A percentile compares a stretch with the other conserved stretches of the same genome.
These are phyloP conservation scores for Aureobasidium leucospermi DNA, from an alignment of 2,329 filamentous ascomycete genomes.

Conservation along the genomic window DNA sequence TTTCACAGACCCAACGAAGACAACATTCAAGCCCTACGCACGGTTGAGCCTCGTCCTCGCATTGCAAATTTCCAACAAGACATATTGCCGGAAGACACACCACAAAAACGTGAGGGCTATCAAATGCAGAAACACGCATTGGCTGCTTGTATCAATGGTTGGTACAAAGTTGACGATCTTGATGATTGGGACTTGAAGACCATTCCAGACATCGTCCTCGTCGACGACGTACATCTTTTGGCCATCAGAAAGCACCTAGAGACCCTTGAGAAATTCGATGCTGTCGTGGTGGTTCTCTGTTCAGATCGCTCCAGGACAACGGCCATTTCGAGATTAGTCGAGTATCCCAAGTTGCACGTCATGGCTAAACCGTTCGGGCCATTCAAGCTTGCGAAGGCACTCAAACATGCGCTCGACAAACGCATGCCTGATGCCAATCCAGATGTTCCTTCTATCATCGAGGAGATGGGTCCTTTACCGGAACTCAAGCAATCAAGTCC, in stretches of 20 bases:
- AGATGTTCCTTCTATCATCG: not conserved
- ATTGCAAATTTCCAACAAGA: constrained; percentile 21
- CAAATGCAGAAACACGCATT: constrained; percentile 19
- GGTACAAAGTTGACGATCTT: constrained; percentile 20
- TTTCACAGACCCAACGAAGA: constrained; percentile 6
- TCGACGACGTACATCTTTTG: constrained; percentile 22
- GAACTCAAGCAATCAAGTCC: not conserved
- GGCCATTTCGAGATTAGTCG: not conserved
- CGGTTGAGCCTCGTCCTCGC: constrained; percentile 15
- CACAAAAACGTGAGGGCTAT: constrained; percentile 19
- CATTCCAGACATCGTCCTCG: constrained; percentile 19
- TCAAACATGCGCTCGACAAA: constrained; percentile 7
- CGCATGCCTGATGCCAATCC: not conserved
- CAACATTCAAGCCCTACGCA: constrained; percentile 1
- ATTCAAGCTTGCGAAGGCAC: constrained; percentile 26
- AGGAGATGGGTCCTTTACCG: not conserved
- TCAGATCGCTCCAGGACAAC: constrained; percentile 22
- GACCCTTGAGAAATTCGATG: constrained; percentile 14
- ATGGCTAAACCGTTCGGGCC: constrained; percentile 26
- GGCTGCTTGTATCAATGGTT: constrained; percentile 19
- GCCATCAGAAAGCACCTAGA: constrained; percentile 17
- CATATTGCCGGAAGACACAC: constrained; percentile 18
- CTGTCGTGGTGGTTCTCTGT: constrained; percentile 28
- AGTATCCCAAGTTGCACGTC: not conserved
- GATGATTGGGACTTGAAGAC: constrained; percentile 20